These are phyloP conservation scores for Fusarium anguioides DNA, from an alignment of 2,329 filamentous ascomycete genomes.

Conservation along the genomic window DNA sequence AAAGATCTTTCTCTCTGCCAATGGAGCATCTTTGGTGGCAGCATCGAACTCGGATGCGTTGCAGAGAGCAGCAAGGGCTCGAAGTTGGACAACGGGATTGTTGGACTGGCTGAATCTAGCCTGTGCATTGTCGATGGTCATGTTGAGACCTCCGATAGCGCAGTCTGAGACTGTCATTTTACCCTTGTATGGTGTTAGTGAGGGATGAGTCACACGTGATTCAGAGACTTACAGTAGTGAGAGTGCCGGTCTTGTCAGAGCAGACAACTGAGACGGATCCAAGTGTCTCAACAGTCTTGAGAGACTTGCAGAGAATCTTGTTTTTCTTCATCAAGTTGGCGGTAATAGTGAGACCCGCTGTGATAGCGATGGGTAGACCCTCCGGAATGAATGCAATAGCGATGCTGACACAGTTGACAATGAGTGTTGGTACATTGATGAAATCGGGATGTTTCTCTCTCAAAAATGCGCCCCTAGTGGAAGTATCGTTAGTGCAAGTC, in stretches of 20 bases:
- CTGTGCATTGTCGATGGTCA: constrained; percentile 63
- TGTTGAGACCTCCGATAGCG: constrained; percentile 63
- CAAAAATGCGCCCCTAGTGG: constrained; percentile 73
- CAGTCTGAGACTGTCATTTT: constrained; percentile 80
- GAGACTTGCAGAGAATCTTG: constrained; percentile 81
- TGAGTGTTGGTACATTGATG: constrained; percentile 78
- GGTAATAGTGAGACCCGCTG: constrained; percentile 77
- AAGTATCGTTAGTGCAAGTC: too few relatives aligned
- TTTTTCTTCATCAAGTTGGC: constrained; percentile 82
- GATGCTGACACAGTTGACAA: constrained; percentile 77
- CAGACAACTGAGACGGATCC: constrained; percentile 79
- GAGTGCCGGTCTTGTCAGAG: constrained; percentile 80
- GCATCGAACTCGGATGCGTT: constrained; percentile 82
- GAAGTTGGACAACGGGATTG: constrained; percentile 66
- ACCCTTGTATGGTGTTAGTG: constrained; percentile 62
- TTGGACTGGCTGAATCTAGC: constrained; percentile 48
- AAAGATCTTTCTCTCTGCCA: constrained; percentile 58
- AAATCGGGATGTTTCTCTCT: constrained; percentile 71
- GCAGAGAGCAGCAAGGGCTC: constrained; percentile 72
- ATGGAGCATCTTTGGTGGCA: constrained; percentile 54
- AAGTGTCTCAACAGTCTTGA: constrained; percentile 82
- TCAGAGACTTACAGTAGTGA: constrained; percentile 56
- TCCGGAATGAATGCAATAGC: constrained; percentile 83
- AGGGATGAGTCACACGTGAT: too few relatives aligned
- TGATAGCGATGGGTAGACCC: constrained; percentile 76